Evolutionary conservation across 352 stramenopile genomes (phyloP).

Genomic region (Phytopythium litorale): DNA sequence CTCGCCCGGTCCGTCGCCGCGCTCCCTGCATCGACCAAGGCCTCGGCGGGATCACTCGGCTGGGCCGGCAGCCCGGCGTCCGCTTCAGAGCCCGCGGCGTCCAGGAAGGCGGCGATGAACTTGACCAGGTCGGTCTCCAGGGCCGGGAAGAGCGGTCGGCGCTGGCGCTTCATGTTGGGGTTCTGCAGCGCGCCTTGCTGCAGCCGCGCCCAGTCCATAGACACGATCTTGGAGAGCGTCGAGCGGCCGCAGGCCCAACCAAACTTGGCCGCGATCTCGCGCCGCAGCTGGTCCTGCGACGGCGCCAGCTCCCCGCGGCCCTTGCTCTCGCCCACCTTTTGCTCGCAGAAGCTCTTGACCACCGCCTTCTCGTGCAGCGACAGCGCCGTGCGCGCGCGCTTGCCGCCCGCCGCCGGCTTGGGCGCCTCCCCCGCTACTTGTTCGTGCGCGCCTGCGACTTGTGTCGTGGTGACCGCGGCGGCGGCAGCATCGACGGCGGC

Average conservation of each 20-base stretch:
- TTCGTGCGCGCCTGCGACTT: no score
- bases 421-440: not conserved
- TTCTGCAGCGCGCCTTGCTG: conserved; percentile 40
- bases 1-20: not conserved
- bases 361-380: conserved; percentile 68
- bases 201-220: conserved; percentile 58
- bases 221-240: conserved; percentile 73
- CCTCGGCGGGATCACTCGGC: not conserved
- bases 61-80: not conserved
- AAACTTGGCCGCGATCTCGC: conserved; percentile 48
- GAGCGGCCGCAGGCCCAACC: conserved; percentile 64
- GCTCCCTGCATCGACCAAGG: not conserved
- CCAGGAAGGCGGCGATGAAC: conserved; percentile 33
- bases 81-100: not conserved
- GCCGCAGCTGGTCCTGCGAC: conserved; percentile 56
- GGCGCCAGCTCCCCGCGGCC: conserved; percentile 43
- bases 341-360: conserved; percentile 75
- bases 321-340: conserved; percentile 57
- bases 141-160: conserved; percentile 62
- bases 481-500: not conserved
- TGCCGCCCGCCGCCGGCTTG: conserved; percentile 1
- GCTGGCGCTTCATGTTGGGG: conserved; percentile 69
- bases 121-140: conserved; percentile 65
- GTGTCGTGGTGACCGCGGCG: not conserved
- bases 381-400: conserved; percentile 41